These are phyloP conservation scores for Theileria equi DNA, from an alignment of 169 alveolate species.

Conservation along the genomic window DNA sequence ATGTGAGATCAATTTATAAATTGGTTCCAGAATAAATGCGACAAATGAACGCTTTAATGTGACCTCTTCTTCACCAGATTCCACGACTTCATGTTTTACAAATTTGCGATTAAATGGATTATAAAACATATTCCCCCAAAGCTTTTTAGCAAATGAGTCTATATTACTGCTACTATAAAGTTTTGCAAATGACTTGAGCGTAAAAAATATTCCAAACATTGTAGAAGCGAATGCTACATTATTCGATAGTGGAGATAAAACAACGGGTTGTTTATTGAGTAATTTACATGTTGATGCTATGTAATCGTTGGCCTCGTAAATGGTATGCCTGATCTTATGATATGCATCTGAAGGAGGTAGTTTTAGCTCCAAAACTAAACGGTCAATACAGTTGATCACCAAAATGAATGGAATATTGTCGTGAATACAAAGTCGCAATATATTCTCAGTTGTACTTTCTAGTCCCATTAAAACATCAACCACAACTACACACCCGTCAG, in stretches of 20 bases:
- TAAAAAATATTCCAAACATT: conserved; percentile 88
- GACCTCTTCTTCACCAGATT: conserved; percentile 53
- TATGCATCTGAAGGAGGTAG: conserved; percentile 99
- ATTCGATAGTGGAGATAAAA: conserved; percentile 88
- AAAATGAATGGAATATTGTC: conserved; percentile 75
- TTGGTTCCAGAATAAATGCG: conserved; percentile 95
- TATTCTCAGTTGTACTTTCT: conserved; percentile 87
- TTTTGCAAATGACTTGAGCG: conserved; percentile 90
- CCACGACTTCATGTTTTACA: conserved; percentile 19
- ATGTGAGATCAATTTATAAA: conserved; percentile 94
- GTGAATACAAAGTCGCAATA: conserved; percentile 80
- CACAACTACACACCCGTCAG: conserved; percentile 95
- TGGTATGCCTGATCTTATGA: conserved; percentile 85
- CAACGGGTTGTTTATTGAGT: conserved; percentile 8
- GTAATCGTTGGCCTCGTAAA: conserved; percentile 65
- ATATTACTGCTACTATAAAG: conserved; percentile 75
- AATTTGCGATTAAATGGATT: conserved; percentile 69
- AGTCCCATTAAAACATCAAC: conserved; percentile 97
- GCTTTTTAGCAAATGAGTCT: conserved; percentile 74
- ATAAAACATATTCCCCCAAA: conserved; percentile 89
- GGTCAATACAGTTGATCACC: conserved; percentile 93
- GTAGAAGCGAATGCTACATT: conserved; percentile 96
- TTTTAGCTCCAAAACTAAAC: conserved; percentile 93
- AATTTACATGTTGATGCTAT: conserved; percentile 37
- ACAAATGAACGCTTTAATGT: conserved; percentile 91